A percentile compares a stretch with the other conserved stretches of the same genome.
phyloP scores from a whole-genome alignment of 202 grass and related monocot species.

The Digitaria exilis region DNA sequence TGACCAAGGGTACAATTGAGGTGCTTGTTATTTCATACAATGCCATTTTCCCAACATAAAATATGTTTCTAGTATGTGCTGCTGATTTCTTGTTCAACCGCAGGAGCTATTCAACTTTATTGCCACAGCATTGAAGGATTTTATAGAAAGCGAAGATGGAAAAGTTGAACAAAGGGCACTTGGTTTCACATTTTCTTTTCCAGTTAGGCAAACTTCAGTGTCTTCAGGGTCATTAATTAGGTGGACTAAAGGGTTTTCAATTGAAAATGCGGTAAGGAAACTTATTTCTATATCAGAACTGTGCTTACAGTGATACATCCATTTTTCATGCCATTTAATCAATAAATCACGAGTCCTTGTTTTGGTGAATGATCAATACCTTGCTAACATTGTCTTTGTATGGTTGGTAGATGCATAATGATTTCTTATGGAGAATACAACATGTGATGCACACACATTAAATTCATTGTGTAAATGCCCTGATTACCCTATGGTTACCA shows the following conservation, averaged over 20 bases:
- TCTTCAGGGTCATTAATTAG: slow-evolving; percentile 84
- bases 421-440: not conserved
- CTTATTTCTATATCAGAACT: not conserved
- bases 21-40: slow-evolving; percentile 44
- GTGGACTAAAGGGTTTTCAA: slow-evolving; percentile 88
- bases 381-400: slow-evolving; percentile 3
- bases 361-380: not conserved
- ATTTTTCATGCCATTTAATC: slow-evolving; percentile 20
- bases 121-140: slow-evolving; percentile 60
- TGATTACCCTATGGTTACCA: not conserved
- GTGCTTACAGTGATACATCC: not conserved
- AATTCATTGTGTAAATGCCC: not conserved
- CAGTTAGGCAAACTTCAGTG: slow-evolving; percentile 73
- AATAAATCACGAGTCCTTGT: not conserved
- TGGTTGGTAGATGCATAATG: not conserved
- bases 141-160: slow-evolving; percentile 69
- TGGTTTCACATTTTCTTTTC: slow-evolving; percentile 96
- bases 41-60: not conserved
- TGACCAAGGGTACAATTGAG: slow-evolving; percentile 70
- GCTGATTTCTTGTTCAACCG: slow-evolving; percentile 26
- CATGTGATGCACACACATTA: not conserved
- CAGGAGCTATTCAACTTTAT: slow-evolving; percentile 87
- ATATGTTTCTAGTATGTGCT: not conserved
- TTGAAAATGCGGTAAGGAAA: slow-evolving; percentile 75
- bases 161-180: slow-evolving; percentile 51